Evolutionary conservation across 352 stramenopile species (phyloP), one percentile per base, ranked within the genome.

Genomic region (Globisporangium acanthophoron): DNA sequence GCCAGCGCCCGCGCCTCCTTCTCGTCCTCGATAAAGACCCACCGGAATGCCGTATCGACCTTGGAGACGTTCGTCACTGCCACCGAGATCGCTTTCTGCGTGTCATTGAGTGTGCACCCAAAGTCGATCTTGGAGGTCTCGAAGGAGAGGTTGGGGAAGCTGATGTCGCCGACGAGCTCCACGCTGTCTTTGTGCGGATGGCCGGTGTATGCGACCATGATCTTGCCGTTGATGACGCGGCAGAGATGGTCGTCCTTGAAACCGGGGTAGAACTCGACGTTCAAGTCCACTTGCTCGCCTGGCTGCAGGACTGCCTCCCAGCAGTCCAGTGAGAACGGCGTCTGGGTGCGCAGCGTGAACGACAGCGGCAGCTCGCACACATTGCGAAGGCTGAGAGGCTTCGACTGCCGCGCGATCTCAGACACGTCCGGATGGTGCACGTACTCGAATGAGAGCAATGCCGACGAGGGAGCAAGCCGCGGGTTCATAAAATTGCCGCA

Each of bases 41-140:
- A 98, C 2, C 77, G 72, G 54, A 96, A 98, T 27, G 64, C 69
- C 21, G 85, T 96, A 53, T 92, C 66, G 4, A 98, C 89, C 58
- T 94, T 92, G 1, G 89, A 97, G 20, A 84, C 70, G 60, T 98
- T 98, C 40, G 82, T 95, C 12, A 97, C 75, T 11, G 73, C 73
- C 37, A 98, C 65, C 16, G 60, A 68, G 55, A 96, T 77, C 21
- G 89, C 85, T 56, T 96, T 96, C 54, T 96, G 91, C 13, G 95
- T 98, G 67, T 98, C 95, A 64, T 98, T 98, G 33, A 98, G 74
- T 20, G 96, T 85, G 66, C 89, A 97, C 27, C 95, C 95, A 63
- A 98, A 98, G 57, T 97, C 92, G 40, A 98, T 84, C 39, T 83
- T 84, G 13, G 72, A 79, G 31, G 61, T 90, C 61, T 98, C 91